Base-by-base conservation (phyloP, 805 yeast species). In the Cyberlindnera euphorbiae region DNA sequence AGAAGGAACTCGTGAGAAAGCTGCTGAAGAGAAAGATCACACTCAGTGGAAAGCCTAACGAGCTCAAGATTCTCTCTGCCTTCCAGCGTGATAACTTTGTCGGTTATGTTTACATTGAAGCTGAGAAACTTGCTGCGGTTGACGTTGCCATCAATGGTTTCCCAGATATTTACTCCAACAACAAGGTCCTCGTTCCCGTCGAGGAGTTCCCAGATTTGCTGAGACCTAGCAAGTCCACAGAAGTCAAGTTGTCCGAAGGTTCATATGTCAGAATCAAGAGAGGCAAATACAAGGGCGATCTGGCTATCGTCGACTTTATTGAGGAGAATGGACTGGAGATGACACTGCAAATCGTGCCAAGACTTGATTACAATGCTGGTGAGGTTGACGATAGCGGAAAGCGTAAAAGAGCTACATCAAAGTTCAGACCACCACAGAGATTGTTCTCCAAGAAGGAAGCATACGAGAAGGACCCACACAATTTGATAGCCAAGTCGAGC, bases 301-400 rank as follows among this genome's bases (percentile, higher is more conserved):
- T 93, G 46, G 98, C 96, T 16, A 75, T 87, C 32, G 95, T 93
- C 33, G 96, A 88, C 51, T 88, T 89, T 56, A 72, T 93, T 45
- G 83, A 94, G 42, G 97, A 93, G 54, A 90, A 86, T 56, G 97
- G 96, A 35, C 72, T 93, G 49, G 97, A 90, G 58, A 97, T 87
- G n/a, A 75, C 94, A 52, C 77, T 95, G 50, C 86, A 86, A 55
- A 68, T 93, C 46, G 94, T 93, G 23, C 98, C 98, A 25, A 77
- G 98, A 53, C 63, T 93, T 41, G 97, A 90, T 58, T 90, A 93
- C 60, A 96, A 95, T 39, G 77, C 79, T 47, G 70, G 65, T 28
- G 68, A 64, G 23, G 41, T 42, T n/a, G 85, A 77, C 44, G 81
- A 78, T 7, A 59, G 63, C 8, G 60, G 62, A 10, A 75, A 75